These are phyloP conservation scores for Elaeagnus macrophylla DNA, from an alignment of 306 rosid genomes.

Conservation along the genomic window DNA sequence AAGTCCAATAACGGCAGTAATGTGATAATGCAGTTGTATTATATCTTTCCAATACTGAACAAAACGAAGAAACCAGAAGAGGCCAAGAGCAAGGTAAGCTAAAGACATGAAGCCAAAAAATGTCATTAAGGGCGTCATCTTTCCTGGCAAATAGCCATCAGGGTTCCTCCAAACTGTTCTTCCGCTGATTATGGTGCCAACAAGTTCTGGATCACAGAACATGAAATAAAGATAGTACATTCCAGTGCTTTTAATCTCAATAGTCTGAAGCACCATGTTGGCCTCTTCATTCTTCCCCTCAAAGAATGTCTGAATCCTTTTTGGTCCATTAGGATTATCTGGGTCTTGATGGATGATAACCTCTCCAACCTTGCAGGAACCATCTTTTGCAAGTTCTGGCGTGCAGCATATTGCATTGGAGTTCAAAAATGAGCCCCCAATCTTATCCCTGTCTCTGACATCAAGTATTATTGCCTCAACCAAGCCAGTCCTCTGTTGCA, in stretches of 20 bases:
- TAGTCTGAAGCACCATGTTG: conserved; percentile 40
- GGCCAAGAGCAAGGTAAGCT: conserved; percentile 57
- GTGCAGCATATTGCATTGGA: conserved; percentile 63
- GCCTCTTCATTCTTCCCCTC: conserved; percentile 52
- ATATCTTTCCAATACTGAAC: conserved; percentile 55
- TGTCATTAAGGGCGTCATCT: conserved; percentile 61
- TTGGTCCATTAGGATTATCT: conserved; percentile 40
- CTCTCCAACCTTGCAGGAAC: conserved; percentile 70
- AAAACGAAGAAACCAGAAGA: conserved; percentile 61
- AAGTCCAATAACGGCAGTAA: conserved; percentile 62
- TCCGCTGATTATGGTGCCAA: conserved; percentile 46
- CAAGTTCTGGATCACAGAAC: conserved; percentile 72
- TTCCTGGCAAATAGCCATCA: conserved; percentile 65
- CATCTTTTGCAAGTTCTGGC: conserved; percentile 50
- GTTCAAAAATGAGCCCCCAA: conserved; percentile 59
- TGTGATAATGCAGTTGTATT: conserved; percentile 62
- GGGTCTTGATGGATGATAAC: conserved; percentile 49
- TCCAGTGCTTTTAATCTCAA: conserved; percentile 55
- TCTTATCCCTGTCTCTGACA: conserved; percentile 49
- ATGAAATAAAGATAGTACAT: conserved; percentile 66
- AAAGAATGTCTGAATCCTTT: conserved; percentile 53
- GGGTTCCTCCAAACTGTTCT: conserved; percentile 78
- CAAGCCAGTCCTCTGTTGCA: conserved; percentile 66
- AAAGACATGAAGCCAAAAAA: conserved; percentile 64
- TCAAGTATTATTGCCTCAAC: conserved; percentile 58